Base-by-base conservation (phyloP, 2,329 filamentous ascomycete species). In the Ampelomyces quisqualis region DNA sequence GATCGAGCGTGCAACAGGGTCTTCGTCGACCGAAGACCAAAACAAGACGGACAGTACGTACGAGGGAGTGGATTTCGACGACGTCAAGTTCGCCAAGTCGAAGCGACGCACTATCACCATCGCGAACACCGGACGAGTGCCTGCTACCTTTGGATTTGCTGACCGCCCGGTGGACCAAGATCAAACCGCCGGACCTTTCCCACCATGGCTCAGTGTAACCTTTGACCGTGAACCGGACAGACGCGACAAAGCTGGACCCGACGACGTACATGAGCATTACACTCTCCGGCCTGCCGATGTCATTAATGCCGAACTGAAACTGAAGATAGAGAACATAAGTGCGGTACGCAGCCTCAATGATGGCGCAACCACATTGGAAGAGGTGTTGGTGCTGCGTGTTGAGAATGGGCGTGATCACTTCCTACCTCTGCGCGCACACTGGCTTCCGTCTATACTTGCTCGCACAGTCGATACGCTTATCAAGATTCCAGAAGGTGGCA, bases 381-480 rank as follows among this genome's bases (percentile, higher is more conserved):
- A 97, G 51, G 84, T 98, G 3, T 74, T 98, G 6, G 85, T 98
- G 2, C 76, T 98, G 7, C 83, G 90, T 1, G 87, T 98, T 4
- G 77, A 82, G 8, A 81, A 85, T 37, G 94, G 94, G 1, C 80
- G 90, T 33, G 93, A 98, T 57, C 87, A 97, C 62, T 98, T 98
- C 62, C 81, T 98, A 26, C 85, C 90, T 0, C 75, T 95, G 0
- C 82, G 80, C 17, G 93, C 80, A 0, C 73, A 71, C 1, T 98
- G 93, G 91, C 73, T 85, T 3, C 86, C 86, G 7, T 89, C 88
- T 0, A 87, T 84, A 55, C 87, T 97, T 34, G 88, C 88, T 0
- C 82, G 88, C 24, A 90, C 87, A 0, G 78, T 98, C n/a, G 85
- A 90, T 45, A 90, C 95, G 58, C 77, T 98, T 7, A 88, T 94